phyloP scores from a whole-genome alignment of 179 eudicot genomes.

The Amaranthus tricolor region DNA sequence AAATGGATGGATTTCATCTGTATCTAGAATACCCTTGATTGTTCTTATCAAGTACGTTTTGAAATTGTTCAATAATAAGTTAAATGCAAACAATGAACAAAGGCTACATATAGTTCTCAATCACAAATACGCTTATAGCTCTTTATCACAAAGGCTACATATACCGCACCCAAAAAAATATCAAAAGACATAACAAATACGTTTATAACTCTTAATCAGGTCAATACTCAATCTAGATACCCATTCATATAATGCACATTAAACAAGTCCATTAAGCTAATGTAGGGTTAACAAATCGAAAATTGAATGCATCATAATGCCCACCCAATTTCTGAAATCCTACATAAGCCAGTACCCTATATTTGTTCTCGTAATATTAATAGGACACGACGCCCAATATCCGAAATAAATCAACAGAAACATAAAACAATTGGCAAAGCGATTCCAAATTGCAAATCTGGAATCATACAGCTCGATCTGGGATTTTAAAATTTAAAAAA shows the following conservation, averaged over 20 bases:
- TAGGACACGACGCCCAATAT: not conserved
- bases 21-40: not conserved
- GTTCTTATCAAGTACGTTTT: not conserved
- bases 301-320: not conserved
- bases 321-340: not conserved
- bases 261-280: not conserved
- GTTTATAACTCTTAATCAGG: not conserved
- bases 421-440: not conserved
- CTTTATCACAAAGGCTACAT: not conserved
- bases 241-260: not conserved
- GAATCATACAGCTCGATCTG: conserved; percentile 2
- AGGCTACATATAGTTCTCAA: too few species aligned
- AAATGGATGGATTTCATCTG: not conserved
- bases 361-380: not conserved
- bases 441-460: conserved; percentile 1
- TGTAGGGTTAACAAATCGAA: not conserved
- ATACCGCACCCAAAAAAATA: not conserved
- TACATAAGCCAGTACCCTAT: not conserved
- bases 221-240: not conserved
- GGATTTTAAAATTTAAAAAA: not conserved
- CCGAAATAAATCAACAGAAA: not conserved
- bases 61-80: not conserved
- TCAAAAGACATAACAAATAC: not conserved
- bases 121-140: not conserved
- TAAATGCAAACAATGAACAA: not conserved